Evolutionary conservation across 2,329 filamentous ascomycete genomes (phyloP).

Genomic region (Talaromyces islandicus): DNA sequence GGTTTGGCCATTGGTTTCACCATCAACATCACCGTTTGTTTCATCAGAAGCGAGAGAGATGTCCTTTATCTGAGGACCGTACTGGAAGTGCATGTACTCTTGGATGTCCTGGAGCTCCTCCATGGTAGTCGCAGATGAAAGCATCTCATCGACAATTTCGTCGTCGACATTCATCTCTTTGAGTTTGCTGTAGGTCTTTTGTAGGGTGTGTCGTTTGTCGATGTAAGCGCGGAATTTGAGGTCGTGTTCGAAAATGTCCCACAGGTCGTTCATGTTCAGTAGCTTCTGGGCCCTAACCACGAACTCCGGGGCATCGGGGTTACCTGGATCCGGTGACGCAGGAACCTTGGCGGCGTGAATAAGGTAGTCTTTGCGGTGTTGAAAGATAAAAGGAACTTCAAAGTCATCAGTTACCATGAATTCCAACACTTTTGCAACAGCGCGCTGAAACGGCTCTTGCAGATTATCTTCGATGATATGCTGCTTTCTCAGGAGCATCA

Average conservation of each 20-base stretch:
- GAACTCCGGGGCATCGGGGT: slow-evolving; percentile 66
- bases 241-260: slow-evolving; percentile 91
- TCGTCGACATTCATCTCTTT: slow-evolving; percentile 63
- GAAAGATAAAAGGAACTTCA: slow-evolving; percentile 95
- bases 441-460: slow-evolving; percentile 75
- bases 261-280: slow-evolving; percentile 85
- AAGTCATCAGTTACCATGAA: slow-evolving; percentile 93
- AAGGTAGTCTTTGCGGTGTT: slow-evolving; percentile 95
- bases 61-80: slow-evolving; percentile 77
- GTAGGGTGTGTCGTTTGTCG: slow-evolving; percentile 82
- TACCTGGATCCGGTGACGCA: slow-evolving; percentile 56
- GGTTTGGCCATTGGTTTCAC: slow-evolving; percentile 23
- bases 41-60: slow-evolving; percentile 50
- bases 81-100: slow-evolving; percentile 94
- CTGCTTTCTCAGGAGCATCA: slow-evolving; percentile 83
- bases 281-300: slow-evolving; percentile 77
- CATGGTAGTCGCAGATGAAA: slow-evolving; percentile 73
- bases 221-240: slow-evolving; percentile 90
- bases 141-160: slow-evolving; percentile 71
- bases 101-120: slow-evolving; percentile 96
- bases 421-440: slow-evolving; percentile 85
- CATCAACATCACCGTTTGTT: slow-evolving; percentile 7
- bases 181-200: slow-evolving; percentile 71
- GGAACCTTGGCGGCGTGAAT: slow-evolving; percentile 76
- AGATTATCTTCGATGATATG: slow-evolving; percentile 57